Conservation (phyloP, 192 early-diverging fungal species). For the Paraglomus brasilianum region DNA sequence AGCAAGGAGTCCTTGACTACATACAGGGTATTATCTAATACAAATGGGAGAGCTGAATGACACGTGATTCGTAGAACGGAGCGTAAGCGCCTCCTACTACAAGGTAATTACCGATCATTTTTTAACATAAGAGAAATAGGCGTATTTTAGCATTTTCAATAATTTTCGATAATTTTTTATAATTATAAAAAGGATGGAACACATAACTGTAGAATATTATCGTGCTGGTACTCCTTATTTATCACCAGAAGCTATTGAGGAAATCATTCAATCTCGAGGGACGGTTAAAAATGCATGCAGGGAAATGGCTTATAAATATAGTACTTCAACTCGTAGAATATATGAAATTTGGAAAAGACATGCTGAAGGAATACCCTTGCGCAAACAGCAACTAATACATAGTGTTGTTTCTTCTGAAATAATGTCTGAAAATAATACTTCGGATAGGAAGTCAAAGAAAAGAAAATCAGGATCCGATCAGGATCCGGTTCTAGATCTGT, state of each 20-base stretch:
- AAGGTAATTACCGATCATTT: conserved; percentile 17
- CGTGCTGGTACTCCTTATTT: conserved; percentile 1
- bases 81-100: too few species aligned
- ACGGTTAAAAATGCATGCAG: neutral
- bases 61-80: too few species aligned
- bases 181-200: too few species aligned
- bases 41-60: too few species aligned
- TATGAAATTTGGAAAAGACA: conserved; percentile 5
- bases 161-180: conserved; percentile 4
- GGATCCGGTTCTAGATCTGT: too few species aligned
- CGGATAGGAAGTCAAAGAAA: too few species aligned
- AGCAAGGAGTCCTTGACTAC: too few species aligned
- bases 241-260: conserved; percentile 2
- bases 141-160: conserved; percentile 10
- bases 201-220: conserved; percentile 15
- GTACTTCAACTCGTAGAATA: neutral
- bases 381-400: neutral
- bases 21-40: too few species aligned
- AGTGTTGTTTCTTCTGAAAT: too few species aligned
- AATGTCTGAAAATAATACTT: too few species aligned
- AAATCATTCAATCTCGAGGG: neutral
- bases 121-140: neutral
- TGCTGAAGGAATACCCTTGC: neutral
- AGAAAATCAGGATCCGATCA: too few species aligned
- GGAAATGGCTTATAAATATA: neutral